Evolutionary conservation across 257 asterid genomes (phyloP).

Genomic region (Plantago elongata): DNA sequence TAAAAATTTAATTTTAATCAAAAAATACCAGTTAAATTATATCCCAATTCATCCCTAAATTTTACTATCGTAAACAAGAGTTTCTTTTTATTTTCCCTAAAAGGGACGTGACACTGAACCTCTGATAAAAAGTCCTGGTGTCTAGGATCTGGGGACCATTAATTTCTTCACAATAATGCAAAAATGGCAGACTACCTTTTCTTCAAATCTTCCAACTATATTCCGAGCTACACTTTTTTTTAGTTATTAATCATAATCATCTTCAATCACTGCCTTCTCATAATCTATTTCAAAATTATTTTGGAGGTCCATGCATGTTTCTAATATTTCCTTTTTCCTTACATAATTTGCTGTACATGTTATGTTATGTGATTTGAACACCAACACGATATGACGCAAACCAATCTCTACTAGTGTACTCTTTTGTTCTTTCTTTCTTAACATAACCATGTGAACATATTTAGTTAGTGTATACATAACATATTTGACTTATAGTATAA

Average conservation of each 20-base stretch:
- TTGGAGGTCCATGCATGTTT: background rate
- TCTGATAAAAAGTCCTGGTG: slow-evolving; percentile 30
- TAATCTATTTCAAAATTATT: background rate
- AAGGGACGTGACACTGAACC: slow-evolving; percentile 25
- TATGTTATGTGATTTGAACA: background rate
- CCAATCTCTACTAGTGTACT: background rate
- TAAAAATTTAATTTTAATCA: too few relatives aligned
- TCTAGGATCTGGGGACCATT: slow-evolving; percentile 62
- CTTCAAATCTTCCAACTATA: slow-evolving; percentile 1
- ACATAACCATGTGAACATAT: slow-evolving; percentile 6
- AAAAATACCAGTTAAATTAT: too few relatives aligned
- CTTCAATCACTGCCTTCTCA: background rate
- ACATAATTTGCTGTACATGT: background rate
- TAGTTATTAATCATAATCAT: background rate
- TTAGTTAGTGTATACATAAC: background rate
- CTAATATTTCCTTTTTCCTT: background rate
- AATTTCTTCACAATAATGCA: slow-evolving; percentile 27
- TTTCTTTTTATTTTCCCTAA: background rate
- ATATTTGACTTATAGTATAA: too few relatives aligned
- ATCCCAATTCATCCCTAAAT: too few relatives aligned
- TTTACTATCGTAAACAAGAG: too few relatives aligned
- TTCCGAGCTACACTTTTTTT: background rate
- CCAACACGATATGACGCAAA: background rate
- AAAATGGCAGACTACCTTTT: slow-evolving; percentile 13
- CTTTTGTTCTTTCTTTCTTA: background rate